Evolutionary conservation across 2,329 filamentous ascomycete genomes (phyloP), one percentile per base, ranked within the genome.

Genomic region (Tolypocladium guangdongense): DNA sequence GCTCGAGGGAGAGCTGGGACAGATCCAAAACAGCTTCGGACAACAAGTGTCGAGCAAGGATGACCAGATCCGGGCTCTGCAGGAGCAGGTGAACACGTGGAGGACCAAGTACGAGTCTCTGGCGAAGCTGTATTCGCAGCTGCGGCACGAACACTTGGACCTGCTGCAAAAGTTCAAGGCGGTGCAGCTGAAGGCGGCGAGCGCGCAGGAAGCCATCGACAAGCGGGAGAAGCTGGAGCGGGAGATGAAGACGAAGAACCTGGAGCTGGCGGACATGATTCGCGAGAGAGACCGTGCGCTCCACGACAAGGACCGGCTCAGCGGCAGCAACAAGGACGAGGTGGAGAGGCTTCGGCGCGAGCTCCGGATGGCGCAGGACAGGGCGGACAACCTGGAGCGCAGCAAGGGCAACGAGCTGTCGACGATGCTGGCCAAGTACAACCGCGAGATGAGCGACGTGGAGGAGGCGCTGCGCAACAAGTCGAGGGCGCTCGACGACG

Each of bases 221-320:
- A 85, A 82, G 62, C 86, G 92, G 10, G 93, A 99, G 74, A 96
- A 95, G 75, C 79, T 99, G 51, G 90, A 97, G 74, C 87, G 92
- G 36, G 93, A 99, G 73, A 87, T 99, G 68, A 99, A 99, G 81
- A 96, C 92, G 33, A 99, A 99, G 81, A 99, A 99, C 66, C 76
- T 99, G n/a, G 93, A 99, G 70, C 74, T 99, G 57, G 93, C 93
- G 35, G 90, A 97, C 68, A 97, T 99, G 93, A 99, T 99, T 59
- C 83, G 93, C 45, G 93, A 99, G 74, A 82, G 93, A 61, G 93
- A 99, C 66, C 84, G 93, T 58, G 93, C 93, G 33, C 73, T 96
- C 51, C 90, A 97, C 65, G 93, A 99, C 58, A 90, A 91, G 68
- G 93, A 99, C 66, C 83, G 93, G 53, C 74, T 86, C n/a, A 82